phyloP scores from a whole-genome alignment of 228 moss, liverwort and hornwort species.

The Sphagnum fallax region DNA sequence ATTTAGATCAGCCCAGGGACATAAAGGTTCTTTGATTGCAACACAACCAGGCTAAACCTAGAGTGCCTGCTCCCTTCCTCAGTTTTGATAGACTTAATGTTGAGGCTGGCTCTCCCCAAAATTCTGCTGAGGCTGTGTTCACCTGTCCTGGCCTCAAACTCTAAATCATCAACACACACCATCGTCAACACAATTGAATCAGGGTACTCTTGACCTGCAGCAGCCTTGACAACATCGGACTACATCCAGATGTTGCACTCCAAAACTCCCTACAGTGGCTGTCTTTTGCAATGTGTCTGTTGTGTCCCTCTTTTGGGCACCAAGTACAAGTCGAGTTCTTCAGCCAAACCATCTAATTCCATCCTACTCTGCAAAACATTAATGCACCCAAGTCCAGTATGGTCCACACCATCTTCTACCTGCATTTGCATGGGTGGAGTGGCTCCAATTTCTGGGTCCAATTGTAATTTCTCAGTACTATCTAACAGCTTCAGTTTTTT shows the following conservation, averaged over 20 bases:
- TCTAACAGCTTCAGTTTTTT: conserved; percentile 36
- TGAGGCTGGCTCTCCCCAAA: not conserved
- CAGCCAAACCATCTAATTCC: too few species aligned
- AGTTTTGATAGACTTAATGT: not conserved
- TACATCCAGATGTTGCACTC: conserved; percentile 2
- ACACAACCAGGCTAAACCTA: not conserved
- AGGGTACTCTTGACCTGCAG: conserved; percentile 3
- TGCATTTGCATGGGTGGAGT: too few species aligned
- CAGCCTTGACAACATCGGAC: not conserved
- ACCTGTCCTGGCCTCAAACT: conserved; percentile 6
- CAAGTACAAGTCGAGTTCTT: too few species aligned
- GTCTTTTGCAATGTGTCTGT: conserved; percentile 8
- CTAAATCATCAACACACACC: not conserved
- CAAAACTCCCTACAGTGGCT: conserved; percentile 8
- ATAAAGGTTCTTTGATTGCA: conserved; percentile 31
- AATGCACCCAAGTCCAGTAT: too few species aligned
- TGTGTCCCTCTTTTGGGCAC: not conserved
- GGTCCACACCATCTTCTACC: too few species aligned
- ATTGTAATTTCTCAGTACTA: too few species aligned
- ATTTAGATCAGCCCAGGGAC: conserved; percentile 10
- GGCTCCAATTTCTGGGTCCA: too few species aligned
- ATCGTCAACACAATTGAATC: conserved; percentile 10
- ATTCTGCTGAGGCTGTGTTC: not conserved
- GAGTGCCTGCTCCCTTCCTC: not conserved
- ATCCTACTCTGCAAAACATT: too few species aligned